phyloP scores from a whole-genome alignment of 805 yeast genomes.

The Peterozyma xylosa region DNA sequence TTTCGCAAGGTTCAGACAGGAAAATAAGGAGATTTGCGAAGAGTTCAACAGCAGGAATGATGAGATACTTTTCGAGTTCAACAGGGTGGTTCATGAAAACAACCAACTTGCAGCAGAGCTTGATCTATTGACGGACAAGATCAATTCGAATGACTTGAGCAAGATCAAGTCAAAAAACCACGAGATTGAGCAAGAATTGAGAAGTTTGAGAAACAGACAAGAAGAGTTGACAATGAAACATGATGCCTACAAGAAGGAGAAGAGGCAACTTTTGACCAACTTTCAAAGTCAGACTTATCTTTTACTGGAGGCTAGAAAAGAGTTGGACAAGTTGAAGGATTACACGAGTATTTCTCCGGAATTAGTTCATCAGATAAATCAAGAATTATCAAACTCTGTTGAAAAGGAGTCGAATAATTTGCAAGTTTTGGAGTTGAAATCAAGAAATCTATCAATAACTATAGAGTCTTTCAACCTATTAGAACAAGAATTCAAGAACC shows the following conservation, averaged over 20 bases:
- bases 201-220: slow-evolving; percentile 52
- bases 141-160: slow-evolving; percentile 22
- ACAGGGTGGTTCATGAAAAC: slow-evolving; percentile 33
- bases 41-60: slow-evolving; percentile 51
- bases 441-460: slow-evolving; percentile 44
- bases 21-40: slow-evolving; percentile 63
- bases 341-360: slow-evolving; percentile 58
- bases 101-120: slow-evolving; percentile 26
- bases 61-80: slow-evolving; percentile 34
- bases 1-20: slow-evolving; percentile 79
- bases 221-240: slow-evolving; percentile 57
- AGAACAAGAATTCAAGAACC: slow-evolving; percentile 35
- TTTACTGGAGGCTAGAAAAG: slow-evolving; percentile 47
- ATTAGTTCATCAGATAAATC: slow-evolving; percentile 42
- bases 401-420: slow-evolving; percentile 29
- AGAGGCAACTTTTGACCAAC: slow-evolving; percentile 46
- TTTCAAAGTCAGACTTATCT: slow-evolving; percentile 55
- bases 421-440: slow-evolving; percentile 34
- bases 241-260: slow-evolving; percentile 54
- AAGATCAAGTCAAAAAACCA: slow-evolving; percentile 42
- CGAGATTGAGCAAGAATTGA: slow-evolving; percentile 54
- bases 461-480: slow-evolving; percentile 51
- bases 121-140: slow-evolving; percentile 23
- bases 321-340: slow-evolving; percentile 49
- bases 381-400: slow-evolving; percentile 41